phyloP scores from a whole-genome alignment of 2,329 filamentous ascomycete species.

The Alternaria incomplexa region DNA sequence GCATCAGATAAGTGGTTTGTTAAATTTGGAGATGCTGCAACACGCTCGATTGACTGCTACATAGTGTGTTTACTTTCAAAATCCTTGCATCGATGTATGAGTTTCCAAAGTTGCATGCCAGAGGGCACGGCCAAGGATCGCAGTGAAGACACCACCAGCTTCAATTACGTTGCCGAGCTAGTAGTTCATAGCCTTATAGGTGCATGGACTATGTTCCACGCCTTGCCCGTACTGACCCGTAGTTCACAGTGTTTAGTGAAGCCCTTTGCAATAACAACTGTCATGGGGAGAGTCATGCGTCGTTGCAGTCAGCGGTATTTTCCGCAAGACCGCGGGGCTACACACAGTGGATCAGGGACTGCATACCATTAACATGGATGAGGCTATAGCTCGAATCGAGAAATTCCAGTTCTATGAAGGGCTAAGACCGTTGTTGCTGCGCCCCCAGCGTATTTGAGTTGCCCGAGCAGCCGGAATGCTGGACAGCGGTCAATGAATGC shows the following conservation, averaged over 20 bases:
- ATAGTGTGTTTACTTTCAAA: not conserved
- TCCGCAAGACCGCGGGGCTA: conserved; percentile 5
- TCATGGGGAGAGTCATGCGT: conserved; percentile 6
- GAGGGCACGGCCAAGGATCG: not conserved
- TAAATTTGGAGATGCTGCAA: not conserved
- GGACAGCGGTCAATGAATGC: not conserved
- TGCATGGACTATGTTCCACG: not conserved
- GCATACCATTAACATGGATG: conserved; percentile 6
- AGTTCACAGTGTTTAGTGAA: not conserved
- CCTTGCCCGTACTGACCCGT: not conserved
- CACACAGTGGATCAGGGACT: conserved; percentile 10
- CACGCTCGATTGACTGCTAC: not conserved
- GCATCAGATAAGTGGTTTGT: conserved; percentile 18
- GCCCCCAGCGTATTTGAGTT: not conserved
- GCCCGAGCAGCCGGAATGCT: not conserved
- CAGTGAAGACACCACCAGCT: not conserved
- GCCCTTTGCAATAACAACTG: not conserved
- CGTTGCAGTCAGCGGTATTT: conserved; percentile 3
- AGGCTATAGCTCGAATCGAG: conserved; percentile 1
- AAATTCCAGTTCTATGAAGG: not conserved
- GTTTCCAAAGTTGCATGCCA: not conserved
- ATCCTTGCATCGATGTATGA: not conserved
- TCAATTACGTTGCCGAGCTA: not conserved
- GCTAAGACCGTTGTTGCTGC: not conserved
- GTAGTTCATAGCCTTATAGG: not conserved